Evolutionary conservation across 164 flowering plant genomes (phyloP).

Genomic region (Vitis vinifera): DNA sequence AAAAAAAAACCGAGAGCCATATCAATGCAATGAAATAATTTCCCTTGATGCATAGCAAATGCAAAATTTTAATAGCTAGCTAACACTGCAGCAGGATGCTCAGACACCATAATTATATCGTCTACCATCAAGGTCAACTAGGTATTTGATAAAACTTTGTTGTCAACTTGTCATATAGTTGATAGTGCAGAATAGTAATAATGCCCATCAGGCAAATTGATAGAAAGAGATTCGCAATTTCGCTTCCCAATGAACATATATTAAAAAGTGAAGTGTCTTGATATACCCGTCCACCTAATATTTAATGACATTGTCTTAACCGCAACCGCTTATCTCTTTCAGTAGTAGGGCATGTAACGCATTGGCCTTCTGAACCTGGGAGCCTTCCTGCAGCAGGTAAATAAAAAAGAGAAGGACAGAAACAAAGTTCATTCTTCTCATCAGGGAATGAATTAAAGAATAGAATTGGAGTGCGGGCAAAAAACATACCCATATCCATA

Average conservation of each 20-base stretch:
- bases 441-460: neutral
- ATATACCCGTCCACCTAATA: neutral
- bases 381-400: constrained; percentile 41
- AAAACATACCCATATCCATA: constrained; percentile 55
- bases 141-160: neutral
- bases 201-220: neutral
- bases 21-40: too few species aligned
- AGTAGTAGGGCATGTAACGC: constrained; percentile 60
- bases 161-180: neutral
- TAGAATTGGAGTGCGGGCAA: neutral
- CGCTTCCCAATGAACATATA: neutral
- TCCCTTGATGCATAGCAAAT: too few species aligned
- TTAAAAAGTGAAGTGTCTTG: neutral
- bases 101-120: neutral
- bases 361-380: constrained; percentile 56
- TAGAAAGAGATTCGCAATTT: neutral
- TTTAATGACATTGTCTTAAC: neutral
- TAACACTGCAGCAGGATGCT: neutral
- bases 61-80: too few species aligned
- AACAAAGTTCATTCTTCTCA: neutral
- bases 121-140: too few species aligned
- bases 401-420: neutral
- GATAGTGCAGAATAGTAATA: neutral
- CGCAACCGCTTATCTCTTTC: constrained; percentile 5
- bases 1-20: too few species aligned